Conservation (phyloP, 306 rosid species). For the Gastrolobium bilobum region DNA sequence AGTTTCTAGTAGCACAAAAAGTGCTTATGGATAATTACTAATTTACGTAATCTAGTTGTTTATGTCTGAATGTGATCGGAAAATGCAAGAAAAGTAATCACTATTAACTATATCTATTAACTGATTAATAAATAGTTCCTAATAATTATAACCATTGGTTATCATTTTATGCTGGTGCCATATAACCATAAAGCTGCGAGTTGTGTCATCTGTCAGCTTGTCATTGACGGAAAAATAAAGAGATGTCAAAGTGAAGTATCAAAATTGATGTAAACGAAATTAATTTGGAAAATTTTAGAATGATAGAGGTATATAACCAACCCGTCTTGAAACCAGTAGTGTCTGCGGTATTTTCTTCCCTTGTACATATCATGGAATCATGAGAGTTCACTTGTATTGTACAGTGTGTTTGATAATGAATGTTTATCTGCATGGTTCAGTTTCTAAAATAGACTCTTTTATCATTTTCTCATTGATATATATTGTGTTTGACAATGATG, state of each 20-base stretch:
- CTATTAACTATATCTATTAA: slow-evolving; percentile 32
- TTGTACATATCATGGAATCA: slow-evolving; percentile 29
- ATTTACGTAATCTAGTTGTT: slow-evolving; percentile 33
- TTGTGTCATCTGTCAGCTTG: slow-evolving; percentile 36
- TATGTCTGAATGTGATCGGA: slow-evolving; percentile 30
- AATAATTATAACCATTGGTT: slow-evolving; percentile 16
- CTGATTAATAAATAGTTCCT: neutral
- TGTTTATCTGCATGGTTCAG: slow-evolving; percentile 37
- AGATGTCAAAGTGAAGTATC: slow-evolving; percentile 36
- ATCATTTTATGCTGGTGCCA: slow-evolving; percentile 31
- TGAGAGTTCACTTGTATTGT: slow-evolving; percentile 32
- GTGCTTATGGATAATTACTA: slow-evolving; percentile 6
- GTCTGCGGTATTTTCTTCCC: slow-evolving; percentile 39
- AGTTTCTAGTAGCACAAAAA: slow-evolving; percentile 30
- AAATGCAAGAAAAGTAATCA: slow-evolving; percentile 32
- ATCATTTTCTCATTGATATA: slow-evolving; percentile 25
- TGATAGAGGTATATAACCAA: slow-evolving; percentile 9
- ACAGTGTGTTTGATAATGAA: slow-evolving; percentile 38
- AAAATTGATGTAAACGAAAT: slow-evolving; percentile 12
- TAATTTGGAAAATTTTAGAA: slow-evolving; percentile 33
- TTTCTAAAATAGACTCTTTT: slow-evolving; percentile 23
- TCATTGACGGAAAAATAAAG: slow-evolving; percentile 11
- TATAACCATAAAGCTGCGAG: slow-evolving; percentile 29
- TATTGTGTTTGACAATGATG: slow-evolving; percentile 30
- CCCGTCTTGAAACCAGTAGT: slow-evolving; percentile 30